Percentiles rank a stretch among this genome's conserved stretches.
These are phyloP conservation scores for Botryotinia convoluta DNA, from an alignment of 2,329 filamentous ascomycete genomes.

Conservation along the genomic window DNA sequence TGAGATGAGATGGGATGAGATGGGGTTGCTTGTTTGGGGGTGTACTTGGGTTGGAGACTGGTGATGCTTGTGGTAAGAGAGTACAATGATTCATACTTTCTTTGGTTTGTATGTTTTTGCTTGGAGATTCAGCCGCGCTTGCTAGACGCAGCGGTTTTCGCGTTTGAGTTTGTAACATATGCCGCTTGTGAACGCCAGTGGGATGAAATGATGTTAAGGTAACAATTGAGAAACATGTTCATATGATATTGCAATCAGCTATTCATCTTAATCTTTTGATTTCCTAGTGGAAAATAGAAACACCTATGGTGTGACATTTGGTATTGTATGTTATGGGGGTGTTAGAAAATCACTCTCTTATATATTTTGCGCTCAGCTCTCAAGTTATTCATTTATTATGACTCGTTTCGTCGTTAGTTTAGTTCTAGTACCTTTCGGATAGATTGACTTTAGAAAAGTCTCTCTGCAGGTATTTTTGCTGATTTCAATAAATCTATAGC, in stretches of 20 bases:
- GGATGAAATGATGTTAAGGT: not conserved
- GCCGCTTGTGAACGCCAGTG: not conserved
- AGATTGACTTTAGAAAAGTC: not conserved
- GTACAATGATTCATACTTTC: not conserved
- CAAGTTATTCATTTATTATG: not conserved
- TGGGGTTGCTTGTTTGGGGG: not conserved
- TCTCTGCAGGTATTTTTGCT: fast-evolving
- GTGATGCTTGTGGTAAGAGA: not conserved
- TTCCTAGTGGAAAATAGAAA: not conserved
- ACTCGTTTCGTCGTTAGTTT: fast-evolving
- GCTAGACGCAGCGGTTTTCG: not conserved
- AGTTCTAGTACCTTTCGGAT: not conserved
- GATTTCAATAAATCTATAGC: not conserved
- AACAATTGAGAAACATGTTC: not conserved
- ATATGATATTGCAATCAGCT: not conserved
- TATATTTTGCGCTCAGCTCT: not conserved
- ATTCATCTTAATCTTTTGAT: not conserved
- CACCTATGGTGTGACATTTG: not conserved
- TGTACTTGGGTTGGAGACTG: not conserved
- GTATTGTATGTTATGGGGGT: not conserved
- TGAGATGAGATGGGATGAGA: not conserved
- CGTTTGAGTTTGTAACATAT: not conserved
- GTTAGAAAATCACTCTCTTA: not conserved
- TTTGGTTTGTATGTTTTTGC: not conserved
- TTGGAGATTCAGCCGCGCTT: not conserved